phyloP scores from a whole-genome alignment of 345 rosid species.

The Hibiscus syriacus region DNA sequence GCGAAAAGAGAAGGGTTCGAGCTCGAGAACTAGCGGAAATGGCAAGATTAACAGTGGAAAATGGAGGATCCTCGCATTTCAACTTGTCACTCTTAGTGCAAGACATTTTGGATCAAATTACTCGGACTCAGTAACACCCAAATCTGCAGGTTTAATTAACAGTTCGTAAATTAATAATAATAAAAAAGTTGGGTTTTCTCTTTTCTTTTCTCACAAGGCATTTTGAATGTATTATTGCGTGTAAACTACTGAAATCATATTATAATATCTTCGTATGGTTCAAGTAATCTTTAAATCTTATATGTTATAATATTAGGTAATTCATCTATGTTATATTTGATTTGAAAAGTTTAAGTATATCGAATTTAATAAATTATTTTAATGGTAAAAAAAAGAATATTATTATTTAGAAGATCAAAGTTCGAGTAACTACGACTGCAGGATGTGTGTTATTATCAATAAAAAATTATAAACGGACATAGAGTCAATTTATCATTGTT shows the following conservation, averaged over 20 bases:
- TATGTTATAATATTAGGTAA: not conserved
- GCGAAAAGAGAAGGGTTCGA: constrained; percentile 35
- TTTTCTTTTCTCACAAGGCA: not conserved
- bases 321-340: too few relatives aligned
- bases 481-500: too few relatives aligned
- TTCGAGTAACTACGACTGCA: too few relatives aligned
- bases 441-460: too few relatives aligned
- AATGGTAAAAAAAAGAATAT: too few relatives aligned
- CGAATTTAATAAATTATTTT: too few relatives aligned
- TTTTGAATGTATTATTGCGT: not conserved
- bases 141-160: not conserved
- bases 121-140: not conserved
- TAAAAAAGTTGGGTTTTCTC: not conserved
- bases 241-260: not conserved
- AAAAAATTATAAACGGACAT: too few relatives aligned
- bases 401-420: too few relatives aligned
- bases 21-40: constrained; percentile 32
- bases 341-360: too few relatives aligned
- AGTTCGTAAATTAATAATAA: not conserved
- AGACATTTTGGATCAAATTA: constrained; percentile 23
- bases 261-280: not conserved
- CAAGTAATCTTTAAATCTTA: not conserved
- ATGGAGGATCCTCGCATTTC: constrained; percentile 48
- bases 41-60: constrained; percentile 41
- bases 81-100: constrained; percentile 38